Evolutionary conservation across 2,329 filamentous ascomycete genomes (phyloP).

Genomic region (Emericellopsis cladophorae): DNA sequence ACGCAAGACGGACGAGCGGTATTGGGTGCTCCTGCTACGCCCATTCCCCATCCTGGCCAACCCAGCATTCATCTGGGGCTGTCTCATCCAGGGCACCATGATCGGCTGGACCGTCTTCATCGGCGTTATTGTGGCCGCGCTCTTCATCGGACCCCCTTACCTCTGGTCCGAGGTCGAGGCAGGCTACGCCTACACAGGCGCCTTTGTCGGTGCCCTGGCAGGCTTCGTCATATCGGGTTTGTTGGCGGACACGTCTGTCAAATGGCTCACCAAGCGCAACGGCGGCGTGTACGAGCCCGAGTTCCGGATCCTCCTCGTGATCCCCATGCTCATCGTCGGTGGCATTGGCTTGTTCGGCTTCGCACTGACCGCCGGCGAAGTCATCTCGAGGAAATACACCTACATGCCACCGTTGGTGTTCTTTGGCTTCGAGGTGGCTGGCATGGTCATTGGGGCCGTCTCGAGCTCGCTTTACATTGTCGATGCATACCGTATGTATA

Average conservation of each 20-base stretch:
- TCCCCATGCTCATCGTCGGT: conserved; percentile 70
- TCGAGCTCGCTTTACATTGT: conserved; percentile 80
- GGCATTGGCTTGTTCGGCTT: conserved; percentile 76
- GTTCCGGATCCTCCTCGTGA: conserved; percentile 71
- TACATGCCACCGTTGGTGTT: conserved; percentile 71
- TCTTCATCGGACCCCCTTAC: conserved; percentile 69
- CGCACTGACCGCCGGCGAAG: conserved; percentile 56
- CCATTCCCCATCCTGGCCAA: conserved; percentile 77
- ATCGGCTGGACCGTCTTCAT: conserved; percentile 97
- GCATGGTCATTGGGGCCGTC: conserved; percentile 87
- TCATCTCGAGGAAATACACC: conserved; percentile 41
- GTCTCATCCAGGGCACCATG: conserved; percentile 72
- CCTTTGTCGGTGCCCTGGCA: conserved; percentile 70
- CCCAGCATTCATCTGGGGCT: conserved; percentile 71
- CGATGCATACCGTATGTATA: conserved; percentile 68
- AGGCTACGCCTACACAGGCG: conserved; percentile 77
- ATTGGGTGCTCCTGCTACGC: conserved; percentile 51
- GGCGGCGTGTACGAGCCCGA: conserved; percentile 81
- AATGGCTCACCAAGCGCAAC: conserved; percentile 60
- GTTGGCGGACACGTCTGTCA: conserved; percentile 61
- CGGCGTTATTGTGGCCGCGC: conserved; percentile 66
- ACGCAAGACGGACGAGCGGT: conserved; percentile 65
- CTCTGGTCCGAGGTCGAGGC: conserved; percentile 73
- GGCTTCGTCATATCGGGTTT: conserved; percentile 67
- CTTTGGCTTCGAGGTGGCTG: conserved; percentile 71